Base-by-base conservation (phyloP, 352 stramenopile species). In the Phytopythium helicoides region DNA sequence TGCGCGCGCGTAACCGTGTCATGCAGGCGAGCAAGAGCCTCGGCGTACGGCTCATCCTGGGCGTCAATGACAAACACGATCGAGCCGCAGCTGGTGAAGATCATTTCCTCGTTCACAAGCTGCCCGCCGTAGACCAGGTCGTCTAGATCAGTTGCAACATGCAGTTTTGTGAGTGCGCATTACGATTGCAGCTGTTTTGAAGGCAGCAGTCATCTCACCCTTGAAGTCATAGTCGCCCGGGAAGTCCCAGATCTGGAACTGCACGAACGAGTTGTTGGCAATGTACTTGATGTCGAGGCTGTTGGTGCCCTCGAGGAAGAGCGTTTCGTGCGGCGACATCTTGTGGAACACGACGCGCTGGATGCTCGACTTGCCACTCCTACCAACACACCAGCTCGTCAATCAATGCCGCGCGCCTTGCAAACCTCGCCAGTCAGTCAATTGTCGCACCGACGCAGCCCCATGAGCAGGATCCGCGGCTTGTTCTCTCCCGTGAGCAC, bases 171-270 rank as follows among this genome's bases (percentile, higher is more conserved):
- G 36, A 11, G 34, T 36, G 1, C 5, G 1, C 11, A n/a, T n/a
- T 21, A 31, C 15, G 23, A 1, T 21, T 4, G 36, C 18, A 21
- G 5, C 8, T 22, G 11, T 23, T 38, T 6, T 18, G 35, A 44
- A 1, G 1, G 5, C 36, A 40, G 16, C n/a, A 35, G 9, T 1
- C 6, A 15, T n/a, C 18, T 11, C 22, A 85, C 75, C 75, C 68
- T 93, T 93, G 46, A 96, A 92, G 56, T 95, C 82, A 50, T 94
- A 95, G 56, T 99, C 96, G 19, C 96, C 97, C 0, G 96, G 96
- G 64, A 99, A 99, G 68, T 99, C 97, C 92, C 94, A 99, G 69
- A 99, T 98, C 62, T 98, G 96, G 69, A 99, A 99, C 60, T 98
- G 89, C 68, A 98, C 96, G 41, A 99, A 96, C 23, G 94, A 92